Conservation (phyloP, 1,284 basidiomycete species). For the Melampsora larici-populina region DNA sequence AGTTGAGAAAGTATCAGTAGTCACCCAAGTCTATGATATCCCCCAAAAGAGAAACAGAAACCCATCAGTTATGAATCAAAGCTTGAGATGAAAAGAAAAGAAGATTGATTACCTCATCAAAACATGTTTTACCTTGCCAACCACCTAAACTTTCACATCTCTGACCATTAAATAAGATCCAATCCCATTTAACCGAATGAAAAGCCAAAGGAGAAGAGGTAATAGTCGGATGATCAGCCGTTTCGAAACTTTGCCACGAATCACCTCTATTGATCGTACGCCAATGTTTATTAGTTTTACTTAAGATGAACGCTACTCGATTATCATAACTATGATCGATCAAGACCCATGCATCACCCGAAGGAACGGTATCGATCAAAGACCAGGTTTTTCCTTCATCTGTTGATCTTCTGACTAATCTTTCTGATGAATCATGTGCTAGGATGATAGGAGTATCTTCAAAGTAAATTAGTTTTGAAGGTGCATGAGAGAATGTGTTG, state of each 20-base stretch:
- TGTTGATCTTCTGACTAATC: constrained; percentile 72
- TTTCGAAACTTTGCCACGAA: constrained; percentile 75
- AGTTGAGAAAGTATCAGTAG: constrained; percentile 71
- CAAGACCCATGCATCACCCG: constrained; percentile 67
- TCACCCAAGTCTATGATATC: constrained; percentile 74
- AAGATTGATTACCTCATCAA: constrained; percentile 65
- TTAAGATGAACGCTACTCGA: constrained; percentile 74
- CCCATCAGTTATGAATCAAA: background rate
- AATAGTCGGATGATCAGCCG: constrained; percentile 64
- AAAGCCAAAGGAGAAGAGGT: constrained; percentile 70
- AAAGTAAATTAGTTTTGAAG: constrained; percentile 57
- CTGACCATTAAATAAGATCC: constrained; percentile 79
- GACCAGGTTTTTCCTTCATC: constrained; percentile 86
- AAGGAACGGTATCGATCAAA: constrained; percentile 63
- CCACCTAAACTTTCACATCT: constrained; percentile 65
- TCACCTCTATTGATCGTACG: constrained; percentile 78
- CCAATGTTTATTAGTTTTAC: constrained; percentile 69
- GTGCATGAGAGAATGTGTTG: constrained; percentile 47
- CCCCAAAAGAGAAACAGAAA: constrained; percentile 5
- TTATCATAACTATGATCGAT: constrained; percentile 84
- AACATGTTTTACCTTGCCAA: constrained; percentile 63
- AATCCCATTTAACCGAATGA: constrained; percentile 61
- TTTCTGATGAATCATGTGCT: constrained; percentile 71
- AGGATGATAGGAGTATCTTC: constrained; percentile 64
- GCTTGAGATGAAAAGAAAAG: background rate